phyloP scores from a whole-genome alignment of 2,329 filamentous ascomycete genomes.

The Trichophyton rubrum region DNA sequence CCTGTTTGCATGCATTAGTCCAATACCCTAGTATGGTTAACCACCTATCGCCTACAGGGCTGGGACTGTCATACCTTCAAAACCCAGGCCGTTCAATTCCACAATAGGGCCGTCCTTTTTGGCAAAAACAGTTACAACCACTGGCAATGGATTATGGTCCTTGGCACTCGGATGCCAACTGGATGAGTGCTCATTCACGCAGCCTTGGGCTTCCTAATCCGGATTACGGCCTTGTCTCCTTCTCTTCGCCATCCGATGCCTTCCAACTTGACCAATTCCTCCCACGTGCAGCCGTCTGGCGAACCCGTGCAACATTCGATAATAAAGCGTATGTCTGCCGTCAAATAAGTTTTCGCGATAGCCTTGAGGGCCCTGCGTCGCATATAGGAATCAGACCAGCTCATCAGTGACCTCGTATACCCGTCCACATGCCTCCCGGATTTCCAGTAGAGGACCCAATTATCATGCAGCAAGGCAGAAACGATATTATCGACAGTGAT shows the following conservation, averaged over 20 bases:
- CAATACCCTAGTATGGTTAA: not conserved
- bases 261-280: constrained; percentile 52
- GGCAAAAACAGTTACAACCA: not conserved
- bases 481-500: constrained; percentile 57
- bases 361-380: constrained; percentile 71
- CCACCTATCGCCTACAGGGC: not conserved
- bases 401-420: constrained; percentile 65
- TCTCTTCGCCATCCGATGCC: constrained; percentile 78
- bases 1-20: not conserved
- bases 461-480: constrained; percentile 60
- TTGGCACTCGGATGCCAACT: not conserved
- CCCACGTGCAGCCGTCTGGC: constrained; percentile 48
- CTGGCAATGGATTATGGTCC: not conserved
- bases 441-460: constrained; percentile 69
- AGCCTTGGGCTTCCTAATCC: constrained; percentile 21
- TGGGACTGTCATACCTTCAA: not conserved
- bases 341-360: constrained; percentile 69
- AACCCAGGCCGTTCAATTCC: not conserved
- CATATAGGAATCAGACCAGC: constrained; percentile 65
- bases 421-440: constrained; percentile 63
- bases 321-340: constrained; percentile 58
- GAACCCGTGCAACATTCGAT: constrained; percentile 42
- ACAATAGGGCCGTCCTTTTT: not conserved
- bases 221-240: constrained; percentile 62
- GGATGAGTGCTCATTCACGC: not conserved